phyloP scores from a whole-genome alignment of 768 basidiomycete species.

The Tulasnella sp. region DNA sequence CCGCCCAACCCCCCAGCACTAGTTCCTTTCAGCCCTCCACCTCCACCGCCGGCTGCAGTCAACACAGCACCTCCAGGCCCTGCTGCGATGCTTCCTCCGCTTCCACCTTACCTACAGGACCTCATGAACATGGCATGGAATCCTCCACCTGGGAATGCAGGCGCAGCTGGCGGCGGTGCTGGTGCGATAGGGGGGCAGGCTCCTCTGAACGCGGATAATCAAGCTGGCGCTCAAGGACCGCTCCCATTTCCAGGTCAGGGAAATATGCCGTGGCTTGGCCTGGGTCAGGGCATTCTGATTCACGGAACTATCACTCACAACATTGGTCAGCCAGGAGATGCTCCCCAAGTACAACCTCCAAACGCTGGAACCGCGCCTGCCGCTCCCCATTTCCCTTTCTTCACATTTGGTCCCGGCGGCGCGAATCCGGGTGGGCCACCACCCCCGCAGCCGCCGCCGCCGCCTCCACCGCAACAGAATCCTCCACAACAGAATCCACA shows the following conservation, averaged over 20 bases:
- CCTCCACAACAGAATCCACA: neutral
- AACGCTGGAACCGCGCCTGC: neutral
- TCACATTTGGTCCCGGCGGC: too few relatives aligned
- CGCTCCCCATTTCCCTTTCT: too few relatives aligned
- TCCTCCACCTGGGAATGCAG: neutral
- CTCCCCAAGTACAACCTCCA: neutral
- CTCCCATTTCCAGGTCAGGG: too few relatives aligned
- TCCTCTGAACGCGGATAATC: neutral
- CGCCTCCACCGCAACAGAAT: neutral
- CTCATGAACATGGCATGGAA: neutral
- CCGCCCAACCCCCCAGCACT: neutral
- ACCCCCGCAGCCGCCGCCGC: neutral
- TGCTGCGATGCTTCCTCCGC: neutral
- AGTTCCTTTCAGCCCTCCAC: neutral
- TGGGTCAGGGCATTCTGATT: too few relatives aligned
- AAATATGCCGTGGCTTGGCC: too few relatives aligned
- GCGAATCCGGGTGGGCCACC: neutral
- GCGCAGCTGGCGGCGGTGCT: neutral
- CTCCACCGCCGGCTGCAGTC: neutral
- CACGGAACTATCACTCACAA: neutral
- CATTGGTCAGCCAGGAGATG: neutral
- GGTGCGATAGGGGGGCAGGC: neutral
- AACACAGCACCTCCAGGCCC: neutral
- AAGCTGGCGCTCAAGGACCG: neutral
- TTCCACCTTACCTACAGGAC: neutral